Evolutionary conservation across 2,329 filamentous ascomycete genomes (phyloP).

Genomic region (Pseudocercospora fuligena): DNA sequence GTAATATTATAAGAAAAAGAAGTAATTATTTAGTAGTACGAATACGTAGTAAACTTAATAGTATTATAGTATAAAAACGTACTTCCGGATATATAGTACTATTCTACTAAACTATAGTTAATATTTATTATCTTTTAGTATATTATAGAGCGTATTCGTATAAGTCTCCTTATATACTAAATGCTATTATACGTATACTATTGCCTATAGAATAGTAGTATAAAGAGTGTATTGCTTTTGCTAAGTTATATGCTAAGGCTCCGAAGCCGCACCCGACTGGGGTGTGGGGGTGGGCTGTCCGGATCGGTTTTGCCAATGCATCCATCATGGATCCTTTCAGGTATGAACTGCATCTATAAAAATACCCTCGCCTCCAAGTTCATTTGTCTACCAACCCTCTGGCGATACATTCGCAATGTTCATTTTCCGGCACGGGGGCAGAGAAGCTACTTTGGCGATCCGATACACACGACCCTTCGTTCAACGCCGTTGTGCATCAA

Average conservation of each 20-base stretch:
- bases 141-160: no score
- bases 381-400: not conserved
- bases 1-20: not conserved
- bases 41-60: not conserved
- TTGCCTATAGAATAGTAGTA: not conserved
- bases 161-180: not conserved
- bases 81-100: no score
- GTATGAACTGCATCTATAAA: not conserved
- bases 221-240: not conserved
- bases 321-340: no score
- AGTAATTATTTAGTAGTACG: not conserved
- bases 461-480: not conserved
- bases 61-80: not conserved
- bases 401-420: conserved; percentile 28
- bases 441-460: conserved; percentile 18
- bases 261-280: not conserved
- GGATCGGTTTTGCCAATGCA: no score
- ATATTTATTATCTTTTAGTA: no score
- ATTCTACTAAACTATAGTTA: no score
- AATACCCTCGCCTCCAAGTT: not conserved
- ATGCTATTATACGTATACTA: not conserved
- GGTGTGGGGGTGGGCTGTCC: not conserved
- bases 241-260: not conserved
- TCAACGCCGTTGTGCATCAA: conserved; percentile 31
- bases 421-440: conserved; percentile 33